phyloP scores from a whole-genome alignment of 352 stramenopile species.

The Globisporangium nunn region DNA sequence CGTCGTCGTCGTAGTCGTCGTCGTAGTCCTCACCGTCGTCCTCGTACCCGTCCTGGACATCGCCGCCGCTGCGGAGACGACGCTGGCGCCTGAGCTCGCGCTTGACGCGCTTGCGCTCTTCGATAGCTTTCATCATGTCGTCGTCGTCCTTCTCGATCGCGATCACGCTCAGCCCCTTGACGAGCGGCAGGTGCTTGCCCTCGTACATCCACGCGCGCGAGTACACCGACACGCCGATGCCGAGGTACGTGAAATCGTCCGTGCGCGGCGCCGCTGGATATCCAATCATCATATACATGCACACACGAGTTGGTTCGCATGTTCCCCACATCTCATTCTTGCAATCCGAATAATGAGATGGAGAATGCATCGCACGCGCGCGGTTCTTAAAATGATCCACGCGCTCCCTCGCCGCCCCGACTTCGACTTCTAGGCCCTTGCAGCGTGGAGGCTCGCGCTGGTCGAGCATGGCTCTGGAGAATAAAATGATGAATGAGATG shows the following conservation, averaged over 20 bases:
- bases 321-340: no score
- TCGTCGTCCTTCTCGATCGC: conserved; percentile 34
- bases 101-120: conserved; percentile 60
- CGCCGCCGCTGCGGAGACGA: no score
- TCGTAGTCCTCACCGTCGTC: conserved; percentile 13
- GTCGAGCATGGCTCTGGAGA: conserved; percentile 37
- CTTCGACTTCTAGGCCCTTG: conserved; percentile 42
- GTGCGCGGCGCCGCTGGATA: conserved; percentile 27
- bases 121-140: conserved; percentile 52
- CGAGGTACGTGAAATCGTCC: conserved; percentile 54
- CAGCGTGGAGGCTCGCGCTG: conserved; percentile 38
- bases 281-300: not conserved
- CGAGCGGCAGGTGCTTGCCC: conserved; percentile 41
- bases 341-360: not conserved
- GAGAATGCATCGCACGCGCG: conserved; percentile 24
- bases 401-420: conserved; percentile 28
- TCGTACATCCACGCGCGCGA: conserved; percentile 51
- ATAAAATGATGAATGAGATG: not conserved
- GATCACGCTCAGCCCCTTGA: conserved; percentile 47
- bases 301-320: not conserved
- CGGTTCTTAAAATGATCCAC: conserved; percentile 36
- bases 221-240: conserved; percentile 57
- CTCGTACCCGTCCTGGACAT: conserved; percentile 12
- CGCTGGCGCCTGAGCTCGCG: conserved; percentile 27
- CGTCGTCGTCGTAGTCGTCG: conserved; percentile 17